Conservation (phyloP, 176 grass and related monocot genomes). For the Oryza meridionalis region DNA sequence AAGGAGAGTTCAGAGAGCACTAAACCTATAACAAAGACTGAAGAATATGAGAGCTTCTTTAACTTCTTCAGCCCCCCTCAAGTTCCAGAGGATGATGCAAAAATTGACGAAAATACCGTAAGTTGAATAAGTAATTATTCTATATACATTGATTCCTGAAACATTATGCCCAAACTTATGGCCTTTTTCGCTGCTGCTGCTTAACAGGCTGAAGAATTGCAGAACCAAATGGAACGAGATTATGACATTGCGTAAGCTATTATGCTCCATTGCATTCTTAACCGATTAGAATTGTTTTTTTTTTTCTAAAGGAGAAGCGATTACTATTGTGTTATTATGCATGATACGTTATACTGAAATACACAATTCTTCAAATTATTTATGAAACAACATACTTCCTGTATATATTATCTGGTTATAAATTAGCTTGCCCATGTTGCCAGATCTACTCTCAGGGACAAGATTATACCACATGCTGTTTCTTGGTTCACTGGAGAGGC, state of each 20-base stretch:
- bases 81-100: constrained; percentile 57
- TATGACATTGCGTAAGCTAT: constrained; percentile 58
- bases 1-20: constrained; percentile 55
- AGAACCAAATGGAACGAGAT: constrained; percentile 68
- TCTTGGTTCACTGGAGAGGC: constrained; percentile 66
- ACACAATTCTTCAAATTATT: not conserved
- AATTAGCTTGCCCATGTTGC: not conserved
- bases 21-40: constrained; percentile 57
- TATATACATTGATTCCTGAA: not conserved
- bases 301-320: no score
- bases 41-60: constrained; percentile 70
- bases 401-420: constrained; percentile 4
- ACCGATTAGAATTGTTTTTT: no score
- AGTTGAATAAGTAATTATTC: constrained; percentile 1
- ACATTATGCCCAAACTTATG: not conserved
- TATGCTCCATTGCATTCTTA: not conserved
- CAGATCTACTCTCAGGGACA: constrained; percentile 63
- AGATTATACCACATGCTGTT: constrained; percentile 64
- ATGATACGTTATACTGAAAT: not conserved
- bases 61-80: constrained; percentile 73
- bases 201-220: constrained; percentile 61
- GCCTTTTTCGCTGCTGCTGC: not conserved
- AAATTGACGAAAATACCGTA: constrained; percentile 62
- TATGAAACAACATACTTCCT: not conserved
- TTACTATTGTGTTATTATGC: not conserved